Evolutionary conservation across 495 filamentous ascomycete species (phyloP), one percentile per base, ranked within the genome.

Genomic region (Penicillium canescens): DNA sequence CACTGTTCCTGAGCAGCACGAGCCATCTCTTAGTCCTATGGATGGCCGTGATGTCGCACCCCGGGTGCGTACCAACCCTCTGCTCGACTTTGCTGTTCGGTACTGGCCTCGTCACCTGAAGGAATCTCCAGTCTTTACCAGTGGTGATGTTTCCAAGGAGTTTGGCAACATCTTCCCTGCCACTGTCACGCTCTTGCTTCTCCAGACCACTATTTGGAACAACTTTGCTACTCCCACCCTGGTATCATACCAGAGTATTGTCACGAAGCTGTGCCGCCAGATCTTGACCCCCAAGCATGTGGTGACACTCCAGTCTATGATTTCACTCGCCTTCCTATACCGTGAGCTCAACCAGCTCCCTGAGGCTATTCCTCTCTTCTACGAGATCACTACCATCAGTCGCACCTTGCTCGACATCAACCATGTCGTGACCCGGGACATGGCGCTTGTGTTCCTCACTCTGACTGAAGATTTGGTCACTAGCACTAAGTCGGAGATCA

Each of bases 11-110:
- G 63, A 64, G 28, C 57, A 66, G 21, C 58, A 66, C 24, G 65
- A 72, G 39, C 65, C 63, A 10, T 67, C 71, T 1, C 41, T 72
- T 21, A 52, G 47, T 21, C 56, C 62, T 4, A 34, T 71, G 20
- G 65, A 68, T 42, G 42, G 45, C 1, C 59, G 65, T 28, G 53
- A 65, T 20, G 60, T 54, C 16, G 49, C 39, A 7, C 41, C 44
- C 0, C 49, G 69, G 6, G 28, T 68, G 33, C 57, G 59, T 6
- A 63, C 59, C 23, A 23, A 63, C 31, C 59, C 69, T 14, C 59
- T 74, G 26, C 62, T 74, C 11, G 71, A 74, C 42, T 72, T 74
- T 39, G 62, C 67, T 12, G 24, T 74, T 10, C 65, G 67, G 11
- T 74, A 74, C 62, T 74, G 71, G 71, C 46, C 65, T 28, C 57